A percentile compares a stretch with the other conserved stretches of the same genome.
Conservation (phyloP, 768 basidiomycete genomes). For the Leccinum variicolor region DNA sequence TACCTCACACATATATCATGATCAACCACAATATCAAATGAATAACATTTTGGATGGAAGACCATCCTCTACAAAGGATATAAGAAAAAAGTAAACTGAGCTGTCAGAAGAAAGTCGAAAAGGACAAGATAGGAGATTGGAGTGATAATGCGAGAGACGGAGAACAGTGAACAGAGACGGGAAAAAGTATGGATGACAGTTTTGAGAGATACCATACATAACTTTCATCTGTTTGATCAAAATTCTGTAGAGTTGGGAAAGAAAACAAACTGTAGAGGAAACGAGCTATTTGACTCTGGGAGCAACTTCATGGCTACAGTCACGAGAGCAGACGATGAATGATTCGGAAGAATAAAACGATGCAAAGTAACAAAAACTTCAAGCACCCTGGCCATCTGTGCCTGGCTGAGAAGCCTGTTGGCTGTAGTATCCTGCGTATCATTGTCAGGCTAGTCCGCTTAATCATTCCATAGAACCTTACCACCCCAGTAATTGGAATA, state of each 20-base stretch:
- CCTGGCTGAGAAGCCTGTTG: conserved; percentile 68
- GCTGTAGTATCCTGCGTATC: conserved; percentile 69
- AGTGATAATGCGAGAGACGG: conserved; percentile 16
- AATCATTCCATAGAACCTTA: conserved; percentile 32
- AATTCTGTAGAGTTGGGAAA: conserved; percentile 28
- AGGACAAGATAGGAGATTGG: conserved; percentile 23
- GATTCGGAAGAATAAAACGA: conserved; percentile 23
- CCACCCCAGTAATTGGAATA: conserved; percentile 86
- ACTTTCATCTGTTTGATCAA: conserved; percentile 31
- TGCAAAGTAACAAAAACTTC: conserved; percentile 23
- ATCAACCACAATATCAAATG: conserved; percentile 11
- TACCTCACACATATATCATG: conserved; percentile 13
- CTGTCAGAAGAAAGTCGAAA: conserved; percentile 17
- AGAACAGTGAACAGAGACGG: conserved; percentile 22
- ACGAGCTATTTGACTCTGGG: conserved; percentile 16
- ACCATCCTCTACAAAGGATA: conserved; percentile 33
- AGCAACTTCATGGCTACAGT: conserved; percentile 33
- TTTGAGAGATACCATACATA: conserved; percentile 32
- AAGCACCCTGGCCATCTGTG: conserved; percentile 46
- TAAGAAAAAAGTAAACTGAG: conserved; percentile 22
- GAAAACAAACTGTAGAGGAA: conserved; percentile 19
- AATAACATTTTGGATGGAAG: conserved; percentile 27
- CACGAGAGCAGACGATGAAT: conserved; percentile 26
- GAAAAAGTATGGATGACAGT: conserved; percentile 30
- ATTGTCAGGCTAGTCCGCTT: conserved; percentile 12